Conservation (phyloP, 176 grass and related monocot genomes). For the Canna indica region DNA sequence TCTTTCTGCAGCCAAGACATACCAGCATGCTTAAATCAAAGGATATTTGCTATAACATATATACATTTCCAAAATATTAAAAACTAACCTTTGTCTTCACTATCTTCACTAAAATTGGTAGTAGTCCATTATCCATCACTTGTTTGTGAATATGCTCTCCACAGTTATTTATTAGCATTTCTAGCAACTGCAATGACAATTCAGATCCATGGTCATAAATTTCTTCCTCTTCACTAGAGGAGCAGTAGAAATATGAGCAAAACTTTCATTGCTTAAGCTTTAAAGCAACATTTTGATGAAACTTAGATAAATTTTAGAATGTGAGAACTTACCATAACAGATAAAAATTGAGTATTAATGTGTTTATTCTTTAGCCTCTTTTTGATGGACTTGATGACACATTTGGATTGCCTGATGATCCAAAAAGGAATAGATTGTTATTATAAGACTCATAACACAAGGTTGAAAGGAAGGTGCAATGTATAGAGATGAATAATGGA, state of each 20-base stretch:
- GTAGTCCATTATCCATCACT: conserved; percentile 75
- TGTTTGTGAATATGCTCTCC: conserved; percentile 79
- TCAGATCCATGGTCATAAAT: not conserved
- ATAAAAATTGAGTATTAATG: not conserved
- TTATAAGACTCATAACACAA: not conserved
- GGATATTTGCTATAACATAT: not conserved
- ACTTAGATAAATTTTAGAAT: not conserved
- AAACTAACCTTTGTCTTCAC: conserved; percentile 93
- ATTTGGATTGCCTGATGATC: conserved; percentile 1
- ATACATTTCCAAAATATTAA: not conserved
- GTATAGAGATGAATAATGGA: not conserved
- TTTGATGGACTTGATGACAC: conserved; percentile 14
- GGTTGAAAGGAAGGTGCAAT: not conserved
- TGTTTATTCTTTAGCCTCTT: conserved; percentile 6
- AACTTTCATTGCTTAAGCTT: not conserved
- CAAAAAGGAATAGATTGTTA: not conserved
- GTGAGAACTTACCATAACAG: conserved; percentile 3
- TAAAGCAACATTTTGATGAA: not conserved
- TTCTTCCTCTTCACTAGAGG: not conserved
- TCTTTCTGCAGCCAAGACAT: conserved; percentile 49
- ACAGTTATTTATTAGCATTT: conserved; percentile 96
- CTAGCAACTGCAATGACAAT: conserved; percentile 53
- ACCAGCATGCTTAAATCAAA: conserved; percentile 1
- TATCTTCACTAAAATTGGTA: conserved; percentile 82
- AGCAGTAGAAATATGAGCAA: not conserved